Base-by-base conservation (phyloP, 2,329 filamentous ascomycete species). In the Passalora sequoiae region DNA sequence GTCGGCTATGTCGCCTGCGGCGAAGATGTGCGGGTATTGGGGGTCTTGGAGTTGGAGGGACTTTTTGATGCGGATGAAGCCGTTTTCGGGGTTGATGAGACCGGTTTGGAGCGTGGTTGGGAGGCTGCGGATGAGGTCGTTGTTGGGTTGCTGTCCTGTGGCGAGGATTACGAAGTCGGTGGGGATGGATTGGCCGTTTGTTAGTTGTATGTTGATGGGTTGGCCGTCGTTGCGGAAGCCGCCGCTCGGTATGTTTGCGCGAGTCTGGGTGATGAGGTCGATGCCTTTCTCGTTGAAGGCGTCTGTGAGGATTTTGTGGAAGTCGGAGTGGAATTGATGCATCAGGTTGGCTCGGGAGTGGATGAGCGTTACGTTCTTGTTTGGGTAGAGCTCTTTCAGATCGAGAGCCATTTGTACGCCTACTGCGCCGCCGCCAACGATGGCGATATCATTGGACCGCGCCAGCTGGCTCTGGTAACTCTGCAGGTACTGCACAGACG, bases 1-100 rank as follows among this genome's bases (percentile, higher is more conserved):
- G 19, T 76, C 74, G 3, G 78, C 73, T 4, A 85, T 76, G 49
- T 84, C 81, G 13, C 81, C 81, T n/a, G 78, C 73, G 1, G 75
- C 76, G 53, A 80, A 84, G 2, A 84, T 67, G 47, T 78, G 72
- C 1, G 70, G 66, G 6, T 73, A 65, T 0, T 49, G 45, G 2
- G 68, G 61, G 51, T 77, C 73, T 6, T 62, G 56, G 10, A 84
- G 65, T 48, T 83, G 80, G 22, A 84, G 66, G 0, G 74, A 80
- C 0, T 72, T 67, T 37, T 72, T 70, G 17, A 83, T 75, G 1
- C 66, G 65, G 51, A 60, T 43, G 43, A 57, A 60, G 15, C 55
- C 51, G 9, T 55, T 51, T 3, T 33, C 21, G 2, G 37, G 17
- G 31, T 58, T 54, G n/a, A 58, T 41, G 1, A 51, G 29, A 4